Evolutionary conservation across 2,329 filamentous ascomycete species (phyloP).

Genomic region (Nigrospora oryzae): DNA sequence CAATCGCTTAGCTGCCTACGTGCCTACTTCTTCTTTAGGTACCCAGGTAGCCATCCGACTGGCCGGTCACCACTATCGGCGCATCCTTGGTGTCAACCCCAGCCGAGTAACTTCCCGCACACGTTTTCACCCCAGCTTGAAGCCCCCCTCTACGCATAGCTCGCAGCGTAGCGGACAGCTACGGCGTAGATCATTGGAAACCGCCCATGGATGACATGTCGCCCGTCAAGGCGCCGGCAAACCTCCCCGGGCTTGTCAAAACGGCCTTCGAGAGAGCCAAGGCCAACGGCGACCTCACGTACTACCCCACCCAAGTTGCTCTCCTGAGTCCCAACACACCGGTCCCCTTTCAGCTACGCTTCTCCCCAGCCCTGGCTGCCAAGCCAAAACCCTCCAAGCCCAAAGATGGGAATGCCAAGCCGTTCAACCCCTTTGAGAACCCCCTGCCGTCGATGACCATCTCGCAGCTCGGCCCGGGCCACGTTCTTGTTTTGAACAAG

Average conservation of each 20-base stretch:
- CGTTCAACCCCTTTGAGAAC: conserved; percentile 57
- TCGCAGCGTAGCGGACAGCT: no score
- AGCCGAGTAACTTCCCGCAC: no score
- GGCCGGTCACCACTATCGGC: no score
- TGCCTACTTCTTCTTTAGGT: no score
- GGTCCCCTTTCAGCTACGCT: conserved; percentile 62
- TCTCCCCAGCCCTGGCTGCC: conserved; percentile 58
- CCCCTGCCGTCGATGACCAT: conserved; percentile 46
- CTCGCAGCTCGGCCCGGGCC: conserved; percentile 41
- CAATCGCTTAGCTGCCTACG: no score
- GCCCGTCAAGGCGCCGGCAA: conserved; percentile 29
- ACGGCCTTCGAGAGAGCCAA: conserved; percentile 38
- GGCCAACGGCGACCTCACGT: conserved; percentile 38
- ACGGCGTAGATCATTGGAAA: no score
- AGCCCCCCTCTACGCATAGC: no score
- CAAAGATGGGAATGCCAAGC: conserved; percentile 24
- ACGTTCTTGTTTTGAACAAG: conserved; percentile 66
- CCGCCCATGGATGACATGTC: conserved; percentile 19
- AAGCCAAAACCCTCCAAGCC: conserved; percentile 47
- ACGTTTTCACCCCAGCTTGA: no score
- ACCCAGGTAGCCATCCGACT: no score
- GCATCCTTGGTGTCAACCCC: no score
- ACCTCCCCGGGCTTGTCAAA: conserved; percentile 43
- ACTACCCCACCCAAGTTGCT: conserved; percentile 45
- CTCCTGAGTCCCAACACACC: conserved; percentile 33